These are phyloP conservation scores for Cokeromyces recurvatus DNA, from an alignment of 371 early-diverging fungal species.

Conservation along the genomic window DNA sequence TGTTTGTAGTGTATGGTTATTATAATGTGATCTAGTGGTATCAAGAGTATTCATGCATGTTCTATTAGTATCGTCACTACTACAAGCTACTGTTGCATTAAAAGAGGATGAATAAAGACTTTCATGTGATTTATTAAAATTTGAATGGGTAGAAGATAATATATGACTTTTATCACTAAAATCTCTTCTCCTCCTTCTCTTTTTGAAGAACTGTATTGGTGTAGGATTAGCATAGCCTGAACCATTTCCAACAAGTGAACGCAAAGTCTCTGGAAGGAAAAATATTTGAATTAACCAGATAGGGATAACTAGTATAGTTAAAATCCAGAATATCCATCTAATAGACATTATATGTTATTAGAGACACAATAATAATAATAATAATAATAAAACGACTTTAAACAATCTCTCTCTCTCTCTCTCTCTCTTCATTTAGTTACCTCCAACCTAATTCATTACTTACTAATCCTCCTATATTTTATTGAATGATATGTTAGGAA, in stretches of 20 bases:
- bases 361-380: too few relatives aligned
- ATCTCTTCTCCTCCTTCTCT: too few relatives aligned
- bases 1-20: too few relatives aligned
- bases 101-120: too few relatives aligned
- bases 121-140: too few relatives aligned
- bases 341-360: background rate
- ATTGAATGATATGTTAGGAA: background rate
- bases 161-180: too few relatives aligned
- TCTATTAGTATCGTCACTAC: background rate
- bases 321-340: slow-evolving; percentile 56
- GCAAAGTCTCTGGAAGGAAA: slow-evolving; percentile 62
- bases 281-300: slow-evolving; percentile 43
- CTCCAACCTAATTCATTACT: slow-evolving; percentile 32
- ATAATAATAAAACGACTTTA: too few relatives aligned
- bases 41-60: background rate
- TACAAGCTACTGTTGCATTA: too few relatives aligned
- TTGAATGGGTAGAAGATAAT: too few relatives aligned
- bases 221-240: slow-evolving; percentile 24
- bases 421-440: slow-evolving; percentile 1
- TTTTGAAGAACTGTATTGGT: slow-evolving; percentile 12
- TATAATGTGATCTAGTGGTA: too few relatives aligned
- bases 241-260: slow-evolving; percentile 31
- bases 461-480: slow-evolving; percentile 24
- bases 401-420: too few relatives aligned
- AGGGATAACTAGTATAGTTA: slow-evolving; percentile 43